Base-by-base conservation (phyloP, 2,329 filamentous ascomycete species). In the Aciculosporium take region DNA sequence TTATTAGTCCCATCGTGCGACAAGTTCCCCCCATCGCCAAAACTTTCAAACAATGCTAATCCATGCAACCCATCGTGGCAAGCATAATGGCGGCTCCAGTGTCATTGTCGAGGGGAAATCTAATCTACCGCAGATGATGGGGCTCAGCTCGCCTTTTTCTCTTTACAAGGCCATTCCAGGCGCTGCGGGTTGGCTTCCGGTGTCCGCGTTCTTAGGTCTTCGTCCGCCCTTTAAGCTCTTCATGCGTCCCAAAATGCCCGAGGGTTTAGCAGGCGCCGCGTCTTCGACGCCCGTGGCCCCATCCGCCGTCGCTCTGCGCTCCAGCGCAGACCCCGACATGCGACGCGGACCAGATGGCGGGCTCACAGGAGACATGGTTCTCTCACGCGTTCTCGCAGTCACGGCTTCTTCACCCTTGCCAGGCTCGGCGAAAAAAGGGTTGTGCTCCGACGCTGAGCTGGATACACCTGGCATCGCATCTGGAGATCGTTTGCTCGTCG, bases 381-480 rank as follows among this genome's bases (percentile, higher is more conserved):
- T 58, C 46, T 61, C 50, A 47, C 58, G 60, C 31, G 60, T 55
- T 33, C 60, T 64, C 30, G 72, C 64, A 17, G 58, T 65, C 39
- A 75, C 65, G n/a, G 52, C 59, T 36, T 78, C 74, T 30, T 68
- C 64, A 35, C 67, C 69, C 51, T 68, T 72, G 47, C 60, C 76
- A 37, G 83, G 94, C 48, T 95, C 86, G 39, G 76, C 72, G 58
- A 87, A 88, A 66, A 93, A 94, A 0, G 86, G 85, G 57, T 89
- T 93, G 47, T 67, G 59, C 21, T 63, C 60, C 8, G 56, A 54
- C 10, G 52, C 52, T 24, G 44, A 51, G 40, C 54, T 62, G 39
- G 51, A 56, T 50, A 49, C 59, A 41, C 54, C 59, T 33, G 51
- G 61, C 17, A 54, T 53, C 1, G 53, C 32, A 24, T 64, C 63